phyloP scores from a whole-genome alignment of 768 basidiomycete species.

The Gelatoporia subvermispora region DNA sequence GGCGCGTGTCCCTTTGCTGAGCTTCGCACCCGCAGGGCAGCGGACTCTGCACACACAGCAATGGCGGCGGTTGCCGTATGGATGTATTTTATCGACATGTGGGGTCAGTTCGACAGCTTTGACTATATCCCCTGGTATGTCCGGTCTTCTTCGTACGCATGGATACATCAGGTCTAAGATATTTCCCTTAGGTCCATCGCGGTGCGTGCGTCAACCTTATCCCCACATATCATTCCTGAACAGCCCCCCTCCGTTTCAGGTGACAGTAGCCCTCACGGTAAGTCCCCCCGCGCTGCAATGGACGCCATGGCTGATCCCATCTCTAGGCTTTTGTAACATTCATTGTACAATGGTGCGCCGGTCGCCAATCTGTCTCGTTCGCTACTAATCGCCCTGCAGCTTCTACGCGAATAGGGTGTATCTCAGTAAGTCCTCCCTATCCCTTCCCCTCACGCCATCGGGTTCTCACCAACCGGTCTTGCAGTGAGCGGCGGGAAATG shows the following conservation, averaged over 20 bases:
- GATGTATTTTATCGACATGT: constrained; percentile 19
- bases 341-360: constrained; percentile 19
- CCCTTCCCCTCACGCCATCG: neutral
- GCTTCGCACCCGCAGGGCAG: constrained; percentile 6
- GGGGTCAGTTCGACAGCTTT: constrained; percentile 11
- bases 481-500: constrained; percentile 17
- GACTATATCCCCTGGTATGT: constrained; percentile 18
- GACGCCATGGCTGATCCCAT: neutral
- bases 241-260: neutral
- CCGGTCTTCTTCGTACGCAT: neutral
- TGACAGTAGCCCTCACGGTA: constrained; percentile 11
- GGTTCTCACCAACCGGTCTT: neutral
- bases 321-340: constrained; percentile 19
- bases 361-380: no score
- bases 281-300: neutral
- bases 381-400: neutral
- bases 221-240: neutral
- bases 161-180: neutral
- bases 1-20: neutral
- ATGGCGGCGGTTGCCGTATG: constrained; percentile 17
- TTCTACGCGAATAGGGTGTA: constrained; percentile 16
- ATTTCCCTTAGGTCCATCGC: constrained; percentile 2
- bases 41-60: constrained; percentile 18
- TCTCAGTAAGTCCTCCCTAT: constrained; percentile 7
- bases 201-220: neutral